phyloP scores from a whole-genome alignment of 805 yeast genomes.

The Yamadazyma sp. region DNA sequence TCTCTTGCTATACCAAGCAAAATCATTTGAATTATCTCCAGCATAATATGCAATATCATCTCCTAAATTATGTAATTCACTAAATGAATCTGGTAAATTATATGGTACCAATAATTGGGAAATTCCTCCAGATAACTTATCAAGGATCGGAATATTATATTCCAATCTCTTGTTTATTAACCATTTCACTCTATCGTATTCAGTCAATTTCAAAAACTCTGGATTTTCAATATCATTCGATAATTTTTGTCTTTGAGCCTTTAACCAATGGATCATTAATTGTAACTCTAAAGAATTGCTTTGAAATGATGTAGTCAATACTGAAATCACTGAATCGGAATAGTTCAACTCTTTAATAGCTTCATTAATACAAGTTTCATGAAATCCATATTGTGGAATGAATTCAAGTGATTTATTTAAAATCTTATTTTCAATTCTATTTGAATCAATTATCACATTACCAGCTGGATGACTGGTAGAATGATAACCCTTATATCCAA shows the following conservation, averaged over 20 bases:
- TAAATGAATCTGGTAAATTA: constrained; percentile 53
- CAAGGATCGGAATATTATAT: constrained; percentile 48
- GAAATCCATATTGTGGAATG: constrained; percentile 55
- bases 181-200: constrained; percentile 41
- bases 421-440: constrained; percentile 40
- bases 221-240: constrained; percentile 16
- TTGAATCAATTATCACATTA: constrained; percentile 27
- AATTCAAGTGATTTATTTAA: constrained; percentile 32
- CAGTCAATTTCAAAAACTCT: constrained; percentile 26
- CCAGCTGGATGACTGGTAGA: constrained; percentile 35
- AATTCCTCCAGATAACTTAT: constrained; percentile 48
- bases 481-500: constrained; percentile 24
- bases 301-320: constrained; percentile 31
- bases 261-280: constrained; percentile 51
- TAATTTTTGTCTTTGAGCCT: constrained; percentile 40
- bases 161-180: constrained; percentile 49
- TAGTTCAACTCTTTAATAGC: constrained; percentile 48
- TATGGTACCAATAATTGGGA: constrained; percentile 64
- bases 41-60: constrained; percentile 83
- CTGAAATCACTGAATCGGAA: constrained; percentile 48
- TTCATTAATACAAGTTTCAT: constrained; percentile 42
- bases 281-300: constrained; percentile 54
- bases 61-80: constrained; percentile 68
- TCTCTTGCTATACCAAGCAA: constrained; percentile 92
- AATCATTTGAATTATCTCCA: constrained; percentile 76